Base-by-base conservation (phyloP, 2,329 filamentous ascomycete species). In the Colletotrichum truncatum region DNA sequence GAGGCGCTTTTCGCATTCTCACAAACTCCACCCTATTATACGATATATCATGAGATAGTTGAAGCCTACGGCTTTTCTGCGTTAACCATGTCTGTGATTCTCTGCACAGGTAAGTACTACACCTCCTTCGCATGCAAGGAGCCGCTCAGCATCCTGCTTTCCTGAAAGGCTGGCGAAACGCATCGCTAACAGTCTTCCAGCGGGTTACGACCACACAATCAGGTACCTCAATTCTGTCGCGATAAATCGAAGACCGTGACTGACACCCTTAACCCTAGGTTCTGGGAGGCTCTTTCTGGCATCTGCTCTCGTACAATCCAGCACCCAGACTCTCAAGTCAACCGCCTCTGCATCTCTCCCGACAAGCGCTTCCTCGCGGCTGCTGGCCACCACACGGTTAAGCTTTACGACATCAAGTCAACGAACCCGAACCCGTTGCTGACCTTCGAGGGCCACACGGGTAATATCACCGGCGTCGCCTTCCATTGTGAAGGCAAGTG, bases 401-500 rank as follows among this genome's bases (percentile, higher is more conserved):
- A 98, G 81, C 92, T 99, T 64, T 99, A 97, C 83, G 96, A 99
- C 75, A 97, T 98, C 83, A 97, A 97, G 75, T 97, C 94, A 14
- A 95, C 93, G n/a, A 98, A 98, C 73, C 94, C 96, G 2, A 96
- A 95, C 70, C 92, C 96, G 1, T 86, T 98, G 23, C 88, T 98
- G 73, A 94, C 92, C 18, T 98, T 99, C 73, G 95, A 98, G 76
- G 96, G 96, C 41, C 96, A 99, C 80, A 96, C 93, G 11, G 93
- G 91, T 70, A 99, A 99, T 74, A 91, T 99, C 75, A 99, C 96
- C 0, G 96, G 96, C 43, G 93, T 99, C 48, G 94, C 94, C 10
- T 99, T 99, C 77, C 96, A 99, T 78, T 98, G 95, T 77, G 96
- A 99, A 79, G 94, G 95, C 10, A 99, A 99, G 81, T 99, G 96